A percentile compares a stretch with the other conserved stretches of the same genome.
Conservation (phyloP, 306 rosid genomes). For the Senna tora region DNA sequence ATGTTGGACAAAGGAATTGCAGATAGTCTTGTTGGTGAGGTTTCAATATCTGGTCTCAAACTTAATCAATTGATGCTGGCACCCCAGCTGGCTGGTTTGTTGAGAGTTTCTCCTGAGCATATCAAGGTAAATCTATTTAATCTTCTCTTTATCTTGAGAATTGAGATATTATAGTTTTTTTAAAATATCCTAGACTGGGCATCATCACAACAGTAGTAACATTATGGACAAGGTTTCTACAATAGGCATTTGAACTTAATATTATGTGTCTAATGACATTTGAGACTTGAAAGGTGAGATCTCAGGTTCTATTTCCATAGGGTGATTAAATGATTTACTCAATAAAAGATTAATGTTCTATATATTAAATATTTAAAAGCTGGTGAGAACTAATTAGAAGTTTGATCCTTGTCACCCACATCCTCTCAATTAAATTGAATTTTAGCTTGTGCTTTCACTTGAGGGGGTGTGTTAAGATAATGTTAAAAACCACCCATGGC, state of each 20-base stretch:
- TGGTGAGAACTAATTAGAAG: neutral
- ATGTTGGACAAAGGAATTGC: conserved; percentile 47
- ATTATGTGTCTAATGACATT: neutral
- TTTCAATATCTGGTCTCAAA: conserved; percentile 82
- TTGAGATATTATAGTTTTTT: conserved; percentile 23
- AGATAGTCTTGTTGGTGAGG: conserved; percentile 71
- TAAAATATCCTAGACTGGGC: neutral
- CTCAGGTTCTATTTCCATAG: neutral
- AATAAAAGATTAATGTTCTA: neutral
- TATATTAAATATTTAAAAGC: neutral
- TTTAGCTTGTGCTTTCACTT: too few species aligned
- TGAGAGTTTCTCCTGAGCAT: conserved; percentile 64
- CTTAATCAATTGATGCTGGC: conserved; percentile 91
- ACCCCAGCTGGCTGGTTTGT: conserved; percentile 74
- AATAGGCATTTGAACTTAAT: neutral
- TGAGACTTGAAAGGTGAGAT: conserved; percentile 13
- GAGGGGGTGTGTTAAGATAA: too few species aligned
- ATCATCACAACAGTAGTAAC: neutral
- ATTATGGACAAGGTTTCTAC: conserved; percentile 4
- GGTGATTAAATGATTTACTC: neutral
- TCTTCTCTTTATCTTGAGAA: conserved; percentile 8
- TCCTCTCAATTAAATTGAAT: too few species aligned
- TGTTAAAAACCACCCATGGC: too few species aligned
- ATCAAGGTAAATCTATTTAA: conserved; percentile 65
- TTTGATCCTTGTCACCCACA: too few species aligned